Conservation (phyloP, 169 alveolate genomes). For the Plasmodium billcollinsi region DNA sequence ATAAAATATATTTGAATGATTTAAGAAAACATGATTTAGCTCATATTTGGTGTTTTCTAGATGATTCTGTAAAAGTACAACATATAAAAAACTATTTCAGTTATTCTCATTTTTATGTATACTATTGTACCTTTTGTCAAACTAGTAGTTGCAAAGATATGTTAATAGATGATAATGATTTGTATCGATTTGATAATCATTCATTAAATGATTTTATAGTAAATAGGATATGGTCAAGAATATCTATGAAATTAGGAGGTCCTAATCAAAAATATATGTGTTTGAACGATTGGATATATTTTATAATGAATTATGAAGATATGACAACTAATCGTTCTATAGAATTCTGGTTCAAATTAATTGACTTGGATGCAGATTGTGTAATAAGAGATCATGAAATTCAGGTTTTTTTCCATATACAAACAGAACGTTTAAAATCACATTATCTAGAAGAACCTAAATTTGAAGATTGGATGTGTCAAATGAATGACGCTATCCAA, state of each 20-base stretch:
- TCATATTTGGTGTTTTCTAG: constrained; percentile 72
- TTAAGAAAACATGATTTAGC: constrained; percentile 61
- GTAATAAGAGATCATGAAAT: constrained; percentile 77
- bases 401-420: constrained; percentile 70
- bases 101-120: constrained; percentile 76
- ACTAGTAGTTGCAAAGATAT: constrained; percentile 77
- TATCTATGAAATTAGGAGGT: constrained; percentile 64
- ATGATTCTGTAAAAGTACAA: constrained; percentile 62
- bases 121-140: constrained; percentile 73
- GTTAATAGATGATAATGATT: constrained; percentile 73
- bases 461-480: constrained; percentile 77
- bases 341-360: constrained; percentile 74
- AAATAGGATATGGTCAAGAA: constrained; percentile 69
- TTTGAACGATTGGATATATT: constrained; percentile 72
- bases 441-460: constrained; percentile 77
- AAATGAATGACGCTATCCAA: constrained; percentile 77
- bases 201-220: constrained; percentile 74
- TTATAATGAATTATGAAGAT: constrained; percentile 74
- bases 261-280: constrained; percentile 77
- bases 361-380: constrained; percentile 73
- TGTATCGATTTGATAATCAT: constrained; percentile 73
- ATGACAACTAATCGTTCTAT: constrained; percentile 67
- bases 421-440: constrained; percentile 71
- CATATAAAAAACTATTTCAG: constrained; percentile 49
- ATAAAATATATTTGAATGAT: constrained; percentile 56